Conservation (phyloP, 1,284 basidiomycete species). For the Austroboletus rostrupii region DNA sequence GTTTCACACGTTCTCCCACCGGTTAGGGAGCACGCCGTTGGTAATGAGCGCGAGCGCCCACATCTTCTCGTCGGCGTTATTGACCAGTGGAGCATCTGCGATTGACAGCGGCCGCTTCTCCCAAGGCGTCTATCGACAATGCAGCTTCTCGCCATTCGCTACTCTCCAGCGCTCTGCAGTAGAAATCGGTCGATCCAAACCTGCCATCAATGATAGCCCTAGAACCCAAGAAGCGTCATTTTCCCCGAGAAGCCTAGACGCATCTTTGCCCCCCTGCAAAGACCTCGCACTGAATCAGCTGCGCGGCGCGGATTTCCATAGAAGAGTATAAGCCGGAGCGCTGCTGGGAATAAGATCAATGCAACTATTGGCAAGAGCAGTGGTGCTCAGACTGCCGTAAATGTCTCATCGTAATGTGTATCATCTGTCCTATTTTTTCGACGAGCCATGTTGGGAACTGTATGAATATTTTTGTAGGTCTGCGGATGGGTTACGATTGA, state of each 20-base stretch:
- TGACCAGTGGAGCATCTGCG: slow-evolving; percentile 38
- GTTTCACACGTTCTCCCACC: slow-evolving; percentile 24
- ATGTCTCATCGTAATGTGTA: slow-evolving; percentile 47
- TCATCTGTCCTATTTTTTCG: background rate
- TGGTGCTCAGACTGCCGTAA: slow-evolving; percentile 9
- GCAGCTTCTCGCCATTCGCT: slow-evolving; percentile 4
- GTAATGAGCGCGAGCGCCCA: slow-evolving; percentile 25
- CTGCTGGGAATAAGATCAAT: slow-evolving; percentile 48
- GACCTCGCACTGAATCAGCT: slow-evolving; percentile 52
- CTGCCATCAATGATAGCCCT: slow-evolving; percentile 4
- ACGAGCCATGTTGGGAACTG: background rate
- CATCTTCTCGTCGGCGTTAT: slow-evolving; percentile 26
- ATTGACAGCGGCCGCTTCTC: slow-evolving; percentile 27
- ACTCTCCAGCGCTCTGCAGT: slow-evolving; percentile 19
- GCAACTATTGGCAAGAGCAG: slow-evolving; percentile 5
- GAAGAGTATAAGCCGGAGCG: slow-evolving; percentile 42
- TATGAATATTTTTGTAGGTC: slow-evolving; percentile 39
- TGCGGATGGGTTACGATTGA: slow-evolving; percentile 58
- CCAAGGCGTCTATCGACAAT: slow-evolving; percentile 15
- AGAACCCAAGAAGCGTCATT: slow-evolving; percentile 8
- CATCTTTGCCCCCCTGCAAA: slow-evolving; percentile 39
- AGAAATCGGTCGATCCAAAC: slow-evolving; percentile 24
- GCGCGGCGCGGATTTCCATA: slow-evolving; percentile 62
- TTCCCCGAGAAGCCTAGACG: slow-evolving; percentile 31
- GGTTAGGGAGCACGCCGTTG: slow-evolving; percentile 18